Evolutionary conservation across 2,329 filamentous ascomycete species (phyloP).

Genomic region (Chaetomiaceae sp.): DNA sequence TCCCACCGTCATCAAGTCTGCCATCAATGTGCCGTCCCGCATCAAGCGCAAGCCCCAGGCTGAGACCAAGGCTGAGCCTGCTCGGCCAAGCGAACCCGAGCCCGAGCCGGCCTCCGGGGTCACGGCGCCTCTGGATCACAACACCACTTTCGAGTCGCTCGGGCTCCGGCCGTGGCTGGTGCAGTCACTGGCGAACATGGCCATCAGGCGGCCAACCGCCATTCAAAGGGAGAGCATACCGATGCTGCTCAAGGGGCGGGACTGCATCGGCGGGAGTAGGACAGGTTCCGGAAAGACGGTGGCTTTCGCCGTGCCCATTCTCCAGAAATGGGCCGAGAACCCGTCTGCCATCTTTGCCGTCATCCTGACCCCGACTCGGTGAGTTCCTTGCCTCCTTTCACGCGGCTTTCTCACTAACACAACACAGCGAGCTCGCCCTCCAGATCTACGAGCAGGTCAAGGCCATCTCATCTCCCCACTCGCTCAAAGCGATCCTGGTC

Average conservation of each 20-base stretch:
- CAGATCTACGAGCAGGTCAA: slow-evolving; percentile 97
- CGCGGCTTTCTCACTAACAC: background rate
- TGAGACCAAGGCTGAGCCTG: slow-evolving; percentile 10
- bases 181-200: slow-evolving; percentile 67
- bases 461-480: slow-evolving; percentile 83
- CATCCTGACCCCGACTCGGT: slow-evolving; percentile 82
- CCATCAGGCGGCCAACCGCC: slow-evolving; percentile 81
- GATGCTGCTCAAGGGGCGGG: slow-evolving; percentile 81
- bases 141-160: slow-evolving; percentile 66
- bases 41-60: slow-evolving; percentile 39
- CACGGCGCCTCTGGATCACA: slow-evolving; percentile 50
- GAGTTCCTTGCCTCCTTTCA: slow-evolving; percentile 20
- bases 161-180: slow-evolving; percentile 83
- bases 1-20: slow-evolving; percentile 34
- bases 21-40: slow-evolving; percentile 49
- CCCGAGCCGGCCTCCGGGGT: slow-evolving; percentile 29
- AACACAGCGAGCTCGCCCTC: slow-evolving; percentile 70
- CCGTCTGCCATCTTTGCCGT: slow-evolving; percentile 87
- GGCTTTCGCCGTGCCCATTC: slow-evolving; percentile 88
- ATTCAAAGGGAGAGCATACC: slow-evolving; percentile 94
- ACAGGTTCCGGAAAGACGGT: slow-evolving; percentile 98
- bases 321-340: slow-evolving; percentile 91
- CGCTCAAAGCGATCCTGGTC: slow-evolving; percentile 81
- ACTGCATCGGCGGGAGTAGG: slow-evolving; percentile 91
- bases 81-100: background rate